phyloP scores from a whole-genome alignment of 2,329 filamentous ascomycete species.

The Ramularia endophylla region DNA sequence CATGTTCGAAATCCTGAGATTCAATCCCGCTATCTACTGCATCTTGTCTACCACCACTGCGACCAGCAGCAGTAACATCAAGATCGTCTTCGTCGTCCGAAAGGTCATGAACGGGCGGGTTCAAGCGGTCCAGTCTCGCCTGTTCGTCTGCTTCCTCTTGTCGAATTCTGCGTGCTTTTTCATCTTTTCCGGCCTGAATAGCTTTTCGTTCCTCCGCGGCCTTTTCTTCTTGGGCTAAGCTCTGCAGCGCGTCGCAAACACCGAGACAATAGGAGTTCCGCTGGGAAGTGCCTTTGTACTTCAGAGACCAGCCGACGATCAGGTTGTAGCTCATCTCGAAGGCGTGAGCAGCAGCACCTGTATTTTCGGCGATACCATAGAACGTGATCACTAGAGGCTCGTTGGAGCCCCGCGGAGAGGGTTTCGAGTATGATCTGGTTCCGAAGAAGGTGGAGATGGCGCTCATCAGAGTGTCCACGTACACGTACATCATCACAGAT shows the following conservation, averaged over 20 bases:
- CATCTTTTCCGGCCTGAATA: conserved; percentile 6
- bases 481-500: conserved; percentile 2
- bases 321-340: conserved; percentile 24
- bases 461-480: background rate
- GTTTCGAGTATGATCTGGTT: background rate
- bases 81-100: background rate
- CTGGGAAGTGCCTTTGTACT: conserved; percentile 5
- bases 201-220: conserved; percentile 8
- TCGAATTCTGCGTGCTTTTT: background rate
- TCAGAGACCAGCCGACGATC: conserved; percentile 13
- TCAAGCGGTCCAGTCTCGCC: conserved; percentile 2
- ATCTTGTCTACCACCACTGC: no score
- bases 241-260: conserved; percentile 4
- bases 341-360: conserved; percentile 19
- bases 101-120: background rate
- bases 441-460: conserved; percentile 11
- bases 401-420: background rate
- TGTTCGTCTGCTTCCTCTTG: conserved; percentile 2
- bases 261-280: conserved; percentile 18
- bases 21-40: no score
- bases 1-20: background rate
- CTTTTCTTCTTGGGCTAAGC: conserved; percentile 5
- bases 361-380: conserved; percentile 23
- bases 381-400: conserved; percentile 11
- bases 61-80: no score